These are phyloP conservation scores for Leccinum subgranulosum DNA, from an alignment of 768 basidiomycete species.

Conservation along the genomic window DNA sequence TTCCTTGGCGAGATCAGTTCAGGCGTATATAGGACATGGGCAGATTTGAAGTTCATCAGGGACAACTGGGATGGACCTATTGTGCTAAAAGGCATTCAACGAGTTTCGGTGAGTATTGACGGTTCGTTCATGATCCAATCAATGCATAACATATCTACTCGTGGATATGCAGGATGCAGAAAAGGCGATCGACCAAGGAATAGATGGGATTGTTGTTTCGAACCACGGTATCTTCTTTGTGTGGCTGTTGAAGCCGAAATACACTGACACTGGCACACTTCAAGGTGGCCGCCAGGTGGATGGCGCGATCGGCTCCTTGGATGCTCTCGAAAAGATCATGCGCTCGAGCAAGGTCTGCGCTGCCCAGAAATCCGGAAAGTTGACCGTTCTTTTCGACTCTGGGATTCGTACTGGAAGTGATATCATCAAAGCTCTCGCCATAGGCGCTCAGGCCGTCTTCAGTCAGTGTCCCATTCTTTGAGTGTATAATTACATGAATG, in stretches of 20 bases:
- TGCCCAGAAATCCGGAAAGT: conserved; percentile 57
- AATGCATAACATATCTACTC: not conserved
- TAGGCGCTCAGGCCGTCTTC: conserved; percentile 81
- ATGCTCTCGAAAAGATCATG: conserved; percentile 68
- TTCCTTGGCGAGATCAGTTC: conserved; percentile 66
- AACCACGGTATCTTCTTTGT: conserved; percentile 33
- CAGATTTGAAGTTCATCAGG: conserved; percentile 64
- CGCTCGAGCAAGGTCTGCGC: conserved; percentile 53
- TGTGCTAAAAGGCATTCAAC: conserved; percentile 75
- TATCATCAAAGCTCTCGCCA: conserved; percentile 78
- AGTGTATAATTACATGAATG: not conserved
- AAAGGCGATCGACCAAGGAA: conserved; percentile 41
- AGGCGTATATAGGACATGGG: conserved; percentile 65
- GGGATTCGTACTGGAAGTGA: conserved; percentile 84
- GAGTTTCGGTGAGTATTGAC: conserved; percentile 44
- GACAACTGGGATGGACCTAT: conserved; percentile 78
- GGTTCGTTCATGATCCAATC: not conserved
- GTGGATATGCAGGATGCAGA: conserved; percentile 42
- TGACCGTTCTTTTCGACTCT: conserved; percentile 66
- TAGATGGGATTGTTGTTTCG: conserved; percentile 46
- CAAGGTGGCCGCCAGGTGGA: conserved; percentile 76
- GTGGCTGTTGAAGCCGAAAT: not conserved
- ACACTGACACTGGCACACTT: not conserved
- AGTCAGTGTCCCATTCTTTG: conserved; percentile 41
- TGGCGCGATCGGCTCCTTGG: conserved; percentile 73